Evolutionary conservation across 192 early-diverging fungal genomes (phyloP).

Genomic region (Backusella luteola): DNA sequence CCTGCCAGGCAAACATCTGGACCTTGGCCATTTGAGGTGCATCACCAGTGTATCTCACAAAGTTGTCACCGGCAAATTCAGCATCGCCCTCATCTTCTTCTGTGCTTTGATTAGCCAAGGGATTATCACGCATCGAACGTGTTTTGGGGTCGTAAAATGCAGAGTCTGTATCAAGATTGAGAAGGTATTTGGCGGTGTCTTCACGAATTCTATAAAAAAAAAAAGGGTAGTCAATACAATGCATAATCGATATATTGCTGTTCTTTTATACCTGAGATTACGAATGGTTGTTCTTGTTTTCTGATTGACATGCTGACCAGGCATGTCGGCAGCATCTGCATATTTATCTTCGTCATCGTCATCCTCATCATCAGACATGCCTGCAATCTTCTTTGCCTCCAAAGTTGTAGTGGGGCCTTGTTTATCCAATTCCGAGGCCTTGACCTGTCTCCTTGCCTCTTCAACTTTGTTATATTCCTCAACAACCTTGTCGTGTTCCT

Average conservation of each 20-base stretch:
- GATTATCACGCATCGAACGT: slow-evolving; percentile 98
- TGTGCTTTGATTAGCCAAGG: slow-evolving; percentile 55
- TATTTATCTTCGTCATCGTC: slow-evolving; percentile 89
- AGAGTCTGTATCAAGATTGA: slow-evolving; percentile 92
- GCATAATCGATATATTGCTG: neutral
- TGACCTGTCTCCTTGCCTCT: slow-evolving; percentile 77
- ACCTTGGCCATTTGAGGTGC: slow-evolving; percentile 77
- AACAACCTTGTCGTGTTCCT: slow-evolving; percentile 74
- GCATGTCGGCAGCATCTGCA: slow-evolving; percentile 81
- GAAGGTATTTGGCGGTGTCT: slow-evolving; percentile 98
- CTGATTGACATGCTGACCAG: slow-evolving; percentile 81
- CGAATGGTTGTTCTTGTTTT: slow-evolving; percentile 93
- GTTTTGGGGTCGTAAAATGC: slow-evolving; percentile 99
- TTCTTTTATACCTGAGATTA: slow-evolving; percentile 73
- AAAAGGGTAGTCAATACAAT: neutral
- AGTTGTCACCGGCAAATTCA: slow-evolving; percentile 89
- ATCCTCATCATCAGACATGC: slow-evolving; percentile 71
- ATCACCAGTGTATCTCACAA: slow-evolving; percentile 86
- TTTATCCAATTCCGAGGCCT: slow-evolving; percentile 74
- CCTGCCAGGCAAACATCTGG: slow-evolving; percentile 95
- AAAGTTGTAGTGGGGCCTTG: slow-evolving; percentile 49
- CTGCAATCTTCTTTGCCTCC: slow-evolving; percentile 50
- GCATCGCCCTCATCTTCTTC: slow-evolving; percentile 46
- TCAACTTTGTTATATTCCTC: slow-evolving; percentile 94
- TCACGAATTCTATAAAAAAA: slow-evolving; percentile 79